Conservation (phyloP, 108 stramenopile genomes). For the Epithemia pelagica region DNA sequence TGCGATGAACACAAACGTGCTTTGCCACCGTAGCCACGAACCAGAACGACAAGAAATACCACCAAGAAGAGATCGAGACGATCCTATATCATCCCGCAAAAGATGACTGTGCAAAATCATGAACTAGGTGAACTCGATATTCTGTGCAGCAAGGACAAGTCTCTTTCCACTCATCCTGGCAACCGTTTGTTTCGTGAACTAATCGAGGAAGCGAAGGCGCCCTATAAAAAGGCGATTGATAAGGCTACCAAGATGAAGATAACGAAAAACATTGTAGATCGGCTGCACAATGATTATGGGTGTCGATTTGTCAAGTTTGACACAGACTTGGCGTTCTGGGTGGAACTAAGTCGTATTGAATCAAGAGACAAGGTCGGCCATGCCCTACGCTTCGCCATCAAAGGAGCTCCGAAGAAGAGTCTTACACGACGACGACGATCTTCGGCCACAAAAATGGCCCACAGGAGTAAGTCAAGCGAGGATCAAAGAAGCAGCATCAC, state of each 20-base stretch:
- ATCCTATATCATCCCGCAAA: too few relatives aligned
- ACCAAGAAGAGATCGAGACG: too few relatives aligned
- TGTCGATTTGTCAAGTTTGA: conserved; percentile 18
- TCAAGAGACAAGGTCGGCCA: conserved; percentile 43
- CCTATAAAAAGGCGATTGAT: conserved; percentile 22
- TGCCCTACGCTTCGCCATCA: conserved; percentile 21
- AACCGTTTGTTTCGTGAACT: conserved; percentile 24
- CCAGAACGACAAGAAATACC: too few relatives aligned
- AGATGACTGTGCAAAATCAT: too few relatives aligned
- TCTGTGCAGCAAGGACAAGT: conserved; percentile 35
- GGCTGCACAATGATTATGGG: conserved; percentile 15
- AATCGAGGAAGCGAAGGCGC: conserved; percentile 16
- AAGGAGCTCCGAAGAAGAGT: background rate
- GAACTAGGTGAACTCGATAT: conserved; percentile 26
- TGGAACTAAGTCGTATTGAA: conserved; percentile 28
- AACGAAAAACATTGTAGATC: conserved; percentile 33
- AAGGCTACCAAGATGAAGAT: conserved; percentile 44
- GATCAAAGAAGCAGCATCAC: background rate
- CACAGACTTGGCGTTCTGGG: conserved; percentile 17
- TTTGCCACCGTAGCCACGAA: too few relatives aligned
- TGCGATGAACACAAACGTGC: too few relatives aligned
- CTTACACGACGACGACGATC: background rate
- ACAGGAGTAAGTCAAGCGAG: background rate
- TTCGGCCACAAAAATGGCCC: background rate
- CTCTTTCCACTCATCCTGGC: conserved; percentile 26